A percentile compares a stretch with the other conserved stretches of the same genome.
Conservation (phyloP, 2,329 filamentous ascomycete species). For the Diaporthe batatas region DNA sequence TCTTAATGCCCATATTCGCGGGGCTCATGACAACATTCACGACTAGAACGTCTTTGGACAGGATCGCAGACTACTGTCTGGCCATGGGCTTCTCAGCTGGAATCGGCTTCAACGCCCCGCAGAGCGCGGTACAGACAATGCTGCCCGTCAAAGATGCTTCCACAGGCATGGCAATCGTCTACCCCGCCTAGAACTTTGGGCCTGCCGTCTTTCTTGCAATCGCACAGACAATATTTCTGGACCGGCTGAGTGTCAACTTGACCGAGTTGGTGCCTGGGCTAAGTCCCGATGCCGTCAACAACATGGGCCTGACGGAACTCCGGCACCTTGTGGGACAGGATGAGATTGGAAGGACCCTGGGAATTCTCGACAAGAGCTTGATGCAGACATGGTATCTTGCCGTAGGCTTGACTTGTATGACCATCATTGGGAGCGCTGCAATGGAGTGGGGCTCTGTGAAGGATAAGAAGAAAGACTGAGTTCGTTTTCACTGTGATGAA, state of each 20-base stretch:
- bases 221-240: conserved; percentile 55
- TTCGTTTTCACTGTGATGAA: neutral
- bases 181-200: conserved; percentile 56
- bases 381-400: conserved; percentile 42
- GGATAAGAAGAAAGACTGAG: conserved; percentile 36
- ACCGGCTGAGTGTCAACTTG: conserved; percentile 46
- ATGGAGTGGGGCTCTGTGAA: conserved; percentile 41
- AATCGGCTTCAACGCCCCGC: conserved; percentile 37
- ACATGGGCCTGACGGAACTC: conserved; percentile 35
- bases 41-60: neutral
- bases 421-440: conserved; percentile 36
- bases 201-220: conserved; percentile 57
- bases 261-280: conserved; percentile 30
- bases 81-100: conserved; percentile 33
- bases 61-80: conserved; percentile 38
- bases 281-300: conserved; percentile 5
- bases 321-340: conserved; percentile 32
- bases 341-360: conserved; percentile 26
- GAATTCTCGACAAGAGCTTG: conserved; percentile 35
- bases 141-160: conserved; percentile 14
- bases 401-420: conserved; percentile 33
- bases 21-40: conserved; percentile 38
- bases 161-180: conserved; percentile 22
- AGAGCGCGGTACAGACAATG: conserved; percentile 39
- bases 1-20: conserved; percentile 37